Conservation (phyloP, 164 flowering plant genomes). For the Vitis rupestris region DNA sequence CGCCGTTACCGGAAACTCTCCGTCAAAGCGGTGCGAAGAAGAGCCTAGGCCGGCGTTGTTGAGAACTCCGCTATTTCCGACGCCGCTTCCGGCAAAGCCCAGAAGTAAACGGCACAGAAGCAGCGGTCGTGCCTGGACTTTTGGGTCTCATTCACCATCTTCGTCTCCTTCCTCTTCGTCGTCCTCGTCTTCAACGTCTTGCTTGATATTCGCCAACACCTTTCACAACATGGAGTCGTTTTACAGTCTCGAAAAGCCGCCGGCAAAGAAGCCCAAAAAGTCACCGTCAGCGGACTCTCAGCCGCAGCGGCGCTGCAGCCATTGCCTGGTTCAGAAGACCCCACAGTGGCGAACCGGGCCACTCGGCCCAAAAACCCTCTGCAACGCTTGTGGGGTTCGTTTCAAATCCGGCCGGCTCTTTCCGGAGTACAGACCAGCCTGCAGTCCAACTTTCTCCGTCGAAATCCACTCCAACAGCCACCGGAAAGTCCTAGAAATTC, state of each 20-base stretch:
- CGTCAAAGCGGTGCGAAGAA: conserved; percentile 22
- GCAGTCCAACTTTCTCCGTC: conserved; percentile 73
- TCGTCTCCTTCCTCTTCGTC: conserved; percentile 39
- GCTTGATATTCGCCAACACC: conserved; percentile 11
- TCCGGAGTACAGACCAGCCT: conserved; percentile 89
- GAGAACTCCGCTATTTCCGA: conserved; percentile 15
- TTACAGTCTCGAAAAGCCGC: conserved; percentile 25
- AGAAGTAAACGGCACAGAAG: conserved; percentile 55
- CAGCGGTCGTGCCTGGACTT: conserved; percentile 32
- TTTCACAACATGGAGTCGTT: conserved; percentile 18
- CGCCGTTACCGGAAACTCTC: conserved; percentile 2
- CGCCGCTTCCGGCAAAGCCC: conserved; percentile 44
- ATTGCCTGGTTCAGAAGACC: conserved; percentile 78
- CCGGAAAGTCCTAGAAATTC: conserved; percentile 79
- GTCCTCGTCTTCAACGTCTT: conserved; percentile 22
- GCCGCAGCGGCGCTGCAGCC: conserved; percentile 60
- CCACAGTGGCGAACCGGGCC: conserved; percentile 98
- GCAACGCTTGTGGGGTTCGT: conserved; percentile 94
- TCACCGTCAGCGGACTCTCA: not conserved
- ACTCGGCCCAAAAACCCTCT: conserved; percentile 75
- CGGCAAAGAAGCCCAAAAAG: conserved; percentile 40
- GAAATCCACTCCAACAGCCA: conserved; percentile 81
- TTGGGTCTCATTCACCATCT: conserved; percentile 24
- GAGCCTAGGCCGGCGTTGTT: not conserved
- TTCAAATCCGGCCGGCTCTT: conserved; percentile 85